Percentiles rank a stretch among this genome's conserved stretches.
phyloP scores from a whole-genome alignment of 371 early-diverging fungal genomes.

The Encephalitozoon hellem region DNA sequence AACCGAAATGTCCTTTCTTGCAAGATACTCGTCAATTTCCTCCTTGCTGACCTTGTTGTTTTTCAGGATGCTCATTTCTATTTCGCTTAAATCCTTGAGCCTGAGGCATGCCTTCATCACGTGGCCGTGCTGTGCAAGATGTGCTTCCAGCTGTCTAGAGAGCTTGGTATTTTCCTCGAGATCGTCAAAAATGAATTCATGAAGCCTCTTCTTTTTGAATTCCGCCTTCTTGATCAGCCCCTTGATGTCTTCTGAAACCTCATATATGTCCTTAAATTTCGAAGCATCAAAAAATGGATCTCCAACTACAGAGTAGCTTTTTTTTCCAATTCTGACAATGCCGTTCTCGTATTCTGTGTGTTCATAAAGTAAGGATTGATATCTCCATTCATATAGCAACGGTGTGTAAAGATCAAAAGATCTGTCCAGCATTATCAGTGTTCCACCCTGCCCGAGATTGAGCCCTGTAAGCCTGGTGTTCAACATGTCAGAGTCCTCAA shows the following conservation, averaged over 20 bases:
- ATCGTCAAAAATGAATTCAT: slow-evolving; percentile 47
- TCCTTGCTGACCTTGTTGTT: background rate
- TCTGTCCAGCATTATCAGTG: slow-evolving; percentile 76
- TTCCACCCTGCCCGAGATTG: slow-evolving; percentile 1
- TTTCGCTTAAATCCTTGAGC: slow-evolving; percentile 7
- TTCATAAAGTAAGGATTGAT: slow-evolving; percentile 95
- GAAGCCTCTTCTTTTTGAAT: slow-evolving; percentile 38
- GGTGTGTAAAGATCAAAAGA: slow-evolving; percentile 90
- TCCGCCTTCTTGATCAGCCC: slow-evolving; percentile 42
- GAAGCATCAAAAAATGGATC: slow-evolving; percentile 51
- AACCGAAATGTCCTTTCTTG: slow-evolving; percentile 6
- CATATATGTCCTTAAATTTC: slow-evolving; percentile 56
- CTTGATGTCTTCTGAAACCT: slow-evolving; percentile 47
- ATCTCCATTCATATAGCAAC: slow-evolving; percentile 88
- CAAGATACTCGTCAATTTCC: slow-evolving; percentile 20
- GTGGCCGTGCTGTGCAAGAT: slow-evolving; percentile 48
- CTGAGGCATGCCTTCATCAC: slow-evolving; percentile 43
- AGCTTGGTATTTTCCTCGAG: slow-evolving; percentile 47
- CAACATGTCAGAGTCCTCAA: slow-evolving; percentile 1
- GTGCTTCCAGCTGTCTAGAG: slow-evolving; percentile 38
- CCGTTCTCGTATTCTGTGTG: slow-evolving; percentile 82
- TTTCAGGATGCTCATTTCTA: background rate
- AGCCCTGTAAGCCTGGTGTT: background rate
- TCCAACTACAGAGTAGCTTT: slow-evolving; percentile 8
- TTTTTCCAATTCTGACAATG: slow-evolving; percentile 71